Base-by-base conservation (phyloP, 345 rosid species). In the Bruguiera sexangula region DNA sequence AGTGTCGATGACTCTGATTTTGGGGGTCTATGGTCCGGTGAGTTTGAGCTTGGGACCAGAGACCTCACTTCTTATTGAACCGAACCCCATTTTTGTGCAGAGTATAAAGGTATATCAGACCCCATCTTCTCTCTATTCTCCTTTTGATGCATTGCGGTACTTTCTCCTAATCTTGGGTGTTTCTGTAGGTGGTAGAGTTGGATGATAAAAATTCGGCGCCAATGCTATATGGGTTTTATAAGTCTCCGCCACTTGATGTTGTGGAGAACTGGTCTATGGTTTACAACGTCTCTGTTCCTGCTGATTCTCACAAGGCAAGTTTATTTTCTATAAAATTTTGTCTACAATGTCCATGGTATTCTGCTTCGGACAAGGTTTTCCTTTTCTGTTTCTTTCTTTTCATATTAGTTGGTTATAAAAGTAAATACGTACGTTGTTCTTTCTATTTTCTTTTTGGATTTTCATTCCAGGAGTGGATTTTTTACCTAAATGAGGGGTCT, bases 1-100 rank as follows among this genome's bases (percentile, higher is more conserved):
- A 92, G 99, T 90, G 60, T 90, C 98, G 22, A 81, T 87, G 94
- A 90, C 96, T 75, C 69, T 92, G 83, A 89, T 92, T 55, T 48
- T 95, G 85, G 98, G 98, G 67, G 88, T 90, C 76, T 95, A 84
- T 69, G 97, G 98, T 59, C 46, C 98, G 5, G 77, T 69, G n/a
- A 87, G 66, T 67, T 62, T 87, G 16, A 79, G 69, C 79, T 63
- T 95, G 29, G 99, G 94, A 68, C 97, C 98, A 0, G 83, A 85
- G 73, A 70, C 84, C 2, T 95, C 98, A 1, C 60, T 86, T 63
- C 91, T 92, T 21, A 60, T 92, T 18, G 80, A 84, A 72, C 90
- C 99, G 8, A 90, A 84, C 67, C 81, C 97, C 27, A 7, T 89
- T 1, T 95, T 95, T 67, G 98, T 95, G 75, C 92, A 90, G 80